A percentile compares a stretch with the other conserved stretches of the same genome.
phyloP scores from a whole-genome alignment of 371 early-diverging fungal genomes.

The Mucor racemosus region DNA sequence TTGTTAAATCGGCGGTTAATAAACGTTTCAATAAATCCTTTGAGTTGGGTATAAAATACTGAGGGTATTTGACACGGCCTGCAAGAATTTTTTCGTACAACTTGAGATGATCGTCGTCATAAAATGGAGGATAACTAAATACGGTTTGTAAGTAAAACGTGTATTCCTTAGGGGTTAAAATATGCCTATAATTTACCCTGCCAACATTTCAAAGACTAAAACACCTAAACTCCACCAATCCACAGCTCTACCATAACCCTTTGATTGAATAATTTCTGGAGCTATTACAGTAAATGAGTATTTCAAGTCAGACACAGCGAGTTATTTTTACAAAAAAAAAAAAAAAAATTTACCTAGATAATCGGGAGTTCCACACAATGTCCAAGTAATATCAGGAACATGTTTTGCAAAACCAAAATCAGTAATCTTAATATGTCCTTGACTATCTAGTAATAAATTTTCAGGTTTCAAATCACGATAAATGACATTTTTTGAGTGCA shows the following conservation, averaged over 20 bases:
- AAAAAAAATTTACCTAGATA: slow-evolving; percentile 65
- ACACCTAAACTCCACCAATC: slow-evolving; percentile 99
- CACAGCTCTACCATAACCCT: slow-evolving; percentile 93
- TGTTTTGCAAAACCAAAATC: slow-evolving; percentile 99
- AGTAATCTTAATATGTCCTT: slow-evolving; percentile 97
- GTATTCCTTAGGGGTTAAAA: not conserved
- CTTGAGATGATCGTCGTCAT: slow-evolving; percentile 94
- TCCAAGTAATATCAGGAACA: slow-evolving; percentile 95
- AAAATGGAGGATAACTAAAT: slow-evolving; percentile 74
- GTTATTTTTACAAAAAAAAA: too few relatives aligned
- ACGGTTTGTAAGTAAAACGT: not conserved
- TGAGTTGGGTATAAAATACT: slow-evolving; percentile 89
- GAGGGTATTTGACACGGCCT: slow-evolving; percentile 86
- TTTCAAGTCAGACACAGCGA: too few relatives aligned
- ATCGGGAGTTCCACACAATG: slow-evolving; percentile 98
- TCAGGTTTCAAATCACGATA: slow-evolving; percentile 96
- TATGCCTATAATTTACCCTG: slow-evolving; percentile 55
- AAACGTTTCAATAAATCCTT: slow-evolving; percentile 92
- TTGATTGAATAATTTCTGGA: slow-evolving; percentile 95
- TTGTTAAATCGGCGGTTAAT: slow-evolving; percentile 84
- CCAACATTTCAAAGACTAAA: slow-evolving; percentile 92
- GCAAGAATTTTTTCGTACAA: slow-evolving; percentile 95
- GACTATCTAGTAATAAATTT: slow-evolving; percentile 83
- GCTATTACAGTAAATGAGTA: slow-evolving; percentile 46
- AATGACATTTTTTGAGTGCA: slow-evolving; percentile 90